Conservation (phyloP, 1,139 yeast species). For the Yamadazyma trypodendri region DNA sequence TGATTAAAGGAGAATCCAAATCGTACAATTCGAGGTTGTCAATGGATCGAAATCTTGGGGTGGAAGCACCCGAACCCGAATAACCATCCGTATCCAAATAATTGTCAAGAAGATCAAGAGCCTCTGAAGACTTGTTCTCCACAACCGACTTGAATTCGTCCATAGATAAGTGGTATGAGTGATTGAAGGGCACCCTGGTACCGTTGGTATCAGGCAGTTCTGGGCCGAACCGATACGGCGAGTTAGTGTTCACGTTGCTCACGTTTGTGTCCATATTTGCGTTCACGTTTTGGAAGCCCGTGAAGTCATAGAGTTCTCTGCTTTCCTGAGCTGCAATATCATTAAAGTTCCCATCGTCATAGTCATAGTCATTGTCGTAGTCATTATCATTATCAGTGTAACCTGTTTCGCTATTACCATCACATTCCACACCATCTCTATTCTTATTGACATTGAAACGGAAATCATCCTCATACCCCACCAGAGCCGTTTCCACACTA, state of each 20-base stretch:
- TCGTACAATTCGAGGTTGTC: constrained; percentile 27
- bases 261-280: no score
- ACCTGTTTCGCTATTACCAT: neutral
- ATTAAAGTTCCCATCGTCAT: constrained; percentile 5
- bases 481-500: neutral
- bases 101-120: constrained; percentile 34
- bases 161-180: constrained; percentile 33
- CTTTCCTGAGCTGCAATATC: no score
- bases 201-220: no score
- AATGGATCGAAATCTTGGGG: constrained; percentile 11
- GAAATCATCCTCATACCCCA: constrained; percentile 3
- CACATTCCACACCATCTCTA: neutral
- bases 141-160: constrained; percentile 20
- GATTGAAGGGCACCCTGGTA: constrained; percentile 18
- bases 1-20: constrained; percentile 35
- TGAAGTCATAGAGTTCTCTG: constrained; percentile 1
- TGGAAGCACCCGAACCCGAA: neutral
- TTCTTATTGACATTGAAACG: neutral
- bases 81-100: constrained; percentile 25
- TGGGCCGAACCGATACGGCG: neutral
- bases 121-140: constrained; percentile 16
- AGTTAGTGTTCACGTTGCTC: no score
- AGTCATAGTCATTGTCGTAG: constrained; percentile 18
- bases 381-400: neutral
- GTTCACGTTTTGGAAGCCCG: constrained; percentile 1